phyloP scores from a whole-genome alignment of 768 basidiomycete species.

The Lactarius quietus region DNA sequence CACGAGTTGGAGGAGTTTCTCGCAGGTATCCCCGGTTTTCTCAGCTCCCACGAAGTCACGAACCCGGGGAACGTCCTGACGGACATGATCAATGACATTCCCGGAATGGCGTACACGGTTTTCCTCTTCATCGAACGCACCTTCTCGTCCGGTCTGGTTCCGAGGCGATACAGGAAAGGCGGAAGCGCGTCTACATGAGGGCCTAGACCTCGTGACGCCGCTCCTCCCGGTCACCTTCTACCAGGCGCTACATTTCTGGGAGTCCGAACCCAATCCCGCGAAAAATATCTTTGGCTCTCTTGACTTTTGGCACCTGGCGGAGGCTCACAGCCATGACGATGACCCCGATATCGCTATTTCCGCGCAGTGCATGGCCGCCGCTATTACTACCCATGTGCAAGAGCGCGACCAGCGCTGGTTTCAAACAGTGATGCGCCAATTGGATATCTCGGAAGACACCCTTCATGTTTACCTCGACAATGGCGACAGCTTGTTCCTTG shows the following conservation, averaged over 20 bases:
- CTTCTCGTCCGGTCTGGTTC: slow-evolving; percentile 18
- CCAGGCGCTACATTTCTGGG: slow-evolving; percentile 15
- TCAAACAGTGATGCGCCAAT: slow-evolving; percentile 7
- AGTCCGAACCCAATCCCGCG: slow-evolving; percentile 8
- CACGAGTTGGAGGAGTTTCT: slow-evolving; percentile 21
- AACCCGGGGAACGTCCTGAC: background rate
- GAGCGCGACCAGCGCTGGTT: slow-evolving; percentile 19
- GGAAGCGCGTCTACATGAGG: slow-evolving; percentile 14
- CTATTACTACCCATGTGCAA: slow-evolving; percentile 3
- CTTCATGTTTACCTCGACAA: slow-evolving; percentile 9
- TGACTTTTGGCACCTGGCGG: slow-evolving; percentile 19
- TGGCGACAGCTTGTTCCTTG: slow-evolving; percentile 19
- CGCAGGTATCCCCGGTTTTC: slow-evolving; percentile 19
- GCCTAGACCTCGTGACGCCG: slow-evolving; percentile 11
- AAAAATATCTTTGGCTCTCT: slow-evolving; percentile 10
- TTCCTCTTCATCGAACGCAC: slow-evolving; percentile 21
- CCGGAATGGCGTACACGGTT: slow-evolving; percentile 19
- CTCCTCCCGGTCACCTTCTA: slow-evolving; percentile 20
- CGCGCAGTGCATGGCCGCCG: slow-evolving; percentile 15
- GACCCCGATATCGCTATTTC: slow-evolving; percentile 20
- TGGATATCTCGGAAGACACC: slow-evolving; percentile 6
- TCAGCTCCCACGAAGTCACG: slow-evolving; percentile 15
- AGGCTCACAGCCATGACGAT: slow-evolving; percentile 15
- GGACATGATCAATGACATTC: slow-evolving; percentile 6
- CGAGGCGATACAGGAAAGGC: slow-evolving; percentile 12